Evolutionary conservation across 257 asterid genomes (phyloP).

Genomic region (Solanum pinnatisectum): DNA sequence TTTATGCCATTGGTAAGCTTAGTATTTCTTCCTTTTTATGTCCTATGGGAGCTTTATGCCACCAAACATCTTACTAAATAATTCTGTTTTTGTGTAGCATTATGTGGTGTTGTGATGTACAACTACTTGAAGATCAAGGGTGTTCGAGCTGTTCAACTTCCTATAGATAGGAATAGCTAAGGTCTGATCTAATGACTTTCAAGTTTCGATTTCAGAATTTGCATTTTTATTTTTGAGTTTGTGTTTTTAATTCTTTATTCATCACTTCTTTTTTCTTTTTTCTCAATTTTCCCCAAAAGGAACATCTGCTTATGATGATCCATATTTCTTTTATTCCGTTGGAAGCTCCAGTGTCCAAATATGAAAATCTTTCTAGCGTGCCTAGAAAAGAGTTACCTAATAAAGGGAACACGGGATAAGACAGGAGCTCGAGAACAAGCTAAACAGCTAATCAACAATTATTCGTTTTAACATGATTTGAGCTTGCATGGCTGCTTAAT

Average conservation of each 20-base stretch:
- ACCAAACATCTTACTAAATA: background rate
- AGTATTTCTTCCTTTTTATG: background rate
- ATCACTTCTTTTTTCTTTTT: background rate
- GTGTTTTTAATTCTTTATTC: background rate
- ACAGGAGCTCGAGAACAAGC: background rate
- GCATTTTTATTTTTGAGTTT: background rate
- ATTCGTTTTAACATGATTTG: background rate
- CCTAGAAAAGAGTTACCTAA: background rate
- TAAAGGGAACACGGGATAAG: background rate
- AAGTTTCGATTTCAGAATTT: background rate
- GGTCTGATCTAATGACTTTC: constrained; percentile 15
- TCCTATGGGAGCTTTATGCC: background rate
- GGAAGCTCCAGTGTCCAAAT: background rate
- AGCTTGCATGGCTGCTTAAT: background rate
- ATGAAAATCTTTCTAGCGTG: background rate
- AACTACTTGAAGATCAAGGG: constrained; percentile 58
- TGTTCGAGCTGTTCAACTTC: constrained; percentile 41
- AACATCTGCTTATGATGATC: background rate
- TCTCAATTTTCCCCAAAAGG: background rate
- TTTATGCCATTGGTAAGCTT: constrained; percentile 70
- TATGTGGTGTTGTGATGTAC: constrained; percentile 74
- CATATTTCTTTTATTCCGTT: background rate
- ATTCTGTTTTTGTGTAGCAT: constrained; percentile 32
- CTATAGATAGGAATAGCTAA: constrained; percentile 37
- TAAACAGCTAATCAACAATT: background rate